A percentile compares a stretch with the other conserved stretches of the same genome.
Evolutionary conservation across 768 basidiomycete genomes (phyloP).

Genomic region (Sutorius australiensis): DNA sequence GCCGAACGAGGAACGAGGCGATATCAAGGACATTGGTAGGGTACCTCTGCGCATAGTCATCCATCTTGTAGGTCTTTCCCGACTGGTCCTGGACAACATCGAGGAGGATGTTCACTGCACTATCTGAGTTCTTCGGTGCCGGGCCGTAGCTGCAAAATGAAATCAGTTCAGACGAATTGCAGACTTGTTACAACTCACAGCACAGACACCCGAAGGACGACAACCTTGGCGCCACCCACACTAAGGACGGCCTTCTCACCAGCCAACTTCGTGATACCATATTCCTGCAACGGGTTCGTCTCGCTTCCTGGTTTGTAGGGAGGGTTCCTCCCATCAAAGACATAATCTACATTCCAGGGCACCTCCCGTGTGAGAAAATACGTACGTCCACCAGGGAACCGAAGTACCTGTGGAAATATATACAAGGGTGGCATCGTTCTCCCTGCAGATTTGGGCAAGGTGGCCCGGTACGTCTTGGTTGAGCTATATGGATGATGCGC

Average conservation of each 20-base stretch:
- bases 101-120: conserved; percentile 83
- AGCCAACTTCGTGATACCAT: conserved; percentile 81
- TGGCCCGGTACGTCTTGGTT: conserved; percentile 74
- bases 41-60: conserved; percentile 88
- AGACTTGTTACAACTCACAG: conserved; percentile 47
- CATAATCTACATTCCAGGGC: conserved; percentile 62
- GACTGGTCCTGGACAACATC: conserved; percentile 86
- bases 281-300: conserved; percentile 84
- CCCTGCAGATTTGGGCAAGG: conserved; percentile 63
- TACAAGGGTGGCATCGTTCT: conserved; percentile 65
- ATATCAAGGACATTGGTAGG: conserved; percentile 91
- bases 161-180: not conserved
- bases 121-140: conserved; percentile 78
- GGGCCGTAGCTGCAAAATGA: conserved; percentile 72
- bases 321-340: conserved; percentile 91
- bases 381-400: not conserved
- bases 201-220: conserved; percentile 87
- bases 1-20: conserved; percentile 75
- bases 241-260: conserved; percentile 79
- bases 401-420: conserved; percentile 86
- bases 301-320: conserved; percentile 74
- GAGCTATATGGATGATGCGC: conserved; percentile 44
- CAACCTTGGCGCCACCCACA: conserved; percentile 50
- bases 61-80: conserved; percentile 91
- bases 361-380: conserved; percentile 6